Conservation (phyloP, 345 rosid genomes). For the Ceriops decandra region DNA sequence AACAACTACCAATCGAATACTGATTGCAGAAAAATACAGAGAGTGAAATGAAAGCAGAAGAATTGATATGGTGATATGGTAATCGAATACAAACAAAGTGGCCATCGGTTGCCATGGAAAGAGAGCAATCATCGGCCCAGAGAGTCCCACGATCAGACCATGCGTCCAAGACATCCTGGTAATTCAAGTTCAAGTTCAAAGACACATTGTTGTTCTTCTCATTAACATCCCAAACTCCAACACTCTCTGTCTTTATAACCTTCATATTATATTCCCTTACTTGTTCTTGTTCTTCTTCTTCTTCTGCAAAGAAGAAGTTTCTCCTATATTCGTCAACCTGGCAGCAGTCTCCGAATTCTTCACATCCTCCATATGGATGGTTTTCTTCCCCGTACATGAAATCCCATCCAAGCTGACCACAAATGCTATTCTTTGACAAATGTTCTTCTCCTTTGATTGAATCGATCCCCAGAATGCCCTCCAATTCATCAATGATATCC, state of each 20-base stretch:
- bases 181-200: slow-evolving; percentile 64
- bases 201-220: slow-evolving; percentile 30
- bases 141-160: slow-evolving; percentile 56
- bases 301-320: slow-evolving; percentile 11
- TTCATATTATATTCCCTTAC: not conserved
- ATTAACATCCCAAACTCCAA: slow-evolving; percentile 37
- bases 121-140: slow-evolving; percentile 34
- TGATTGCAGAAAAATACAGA: not conserved
- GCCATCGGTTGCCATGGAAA: slow-evolving; percentile 30
- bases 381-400: slow-evolving; percentile 38
- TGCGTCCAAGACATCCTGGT: slow-evolving; percentile 67
- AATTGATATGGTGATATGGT: not conserved
- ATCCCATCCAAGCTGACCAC: slow-evolving; percentile 30
- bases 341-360: slow-evolving; percentile 20
- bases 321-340: slow-evolving; percentile 2
- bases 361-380: slow-evolving; percentile 23
- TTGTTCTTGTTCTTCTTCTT: not conserved
- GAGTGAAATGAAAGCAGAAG: not conserved
- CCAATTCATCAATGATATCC: slow-evolving; percentile 27
- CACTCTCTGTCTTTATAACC: slow-evolving; percentile 32
- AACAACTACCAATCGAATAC: no score
- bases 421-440: not conserved
- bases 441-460: slow-evolving; percentile 20
- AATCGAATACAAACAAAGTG: slow-evolving; percentile 40
- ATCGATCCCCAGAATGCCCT: slow-evolving; percentile 29